Percentiles rank a stretch among this genome's conserved stretches.
These are phyloP conservation scores for Chalciporus piperatus DNA, from an alignment of 768 basidiomycete species.

Conservation along the genomic window DNA sequence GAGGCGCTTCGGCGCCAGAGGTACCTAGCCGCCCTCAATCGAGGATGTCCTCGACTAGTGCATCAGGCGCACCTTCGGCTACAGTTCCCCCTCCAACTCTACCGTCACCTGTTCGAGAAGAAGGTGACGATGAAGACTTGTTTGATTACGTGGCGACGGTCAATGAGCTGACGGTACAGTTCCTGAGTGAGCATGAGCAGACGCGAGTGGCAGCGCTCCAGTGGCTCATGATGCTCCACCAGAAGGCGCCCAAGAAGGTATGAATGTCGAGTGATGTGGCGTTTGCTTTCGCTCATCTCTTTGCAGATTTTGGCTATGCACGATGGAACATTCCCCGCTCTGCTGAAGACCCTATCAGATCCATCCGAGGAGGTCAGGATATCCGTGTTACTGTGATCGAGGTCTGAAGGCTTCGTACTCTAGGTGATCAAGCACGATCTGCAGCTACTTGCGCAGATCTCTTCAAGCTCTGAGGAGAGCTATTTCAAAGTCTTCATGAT, in stretches of 20 bases:
- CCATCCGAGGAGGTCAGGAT: constrained; percentile 83
- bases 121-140: constrained; percentile 63
- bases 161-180: constrained; percentile 88
- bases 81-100: constrained; percentile 27
- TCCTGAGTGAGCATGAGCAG: constrained; percentile 95
- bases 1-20: constrained; percentile 29
- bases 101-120: constrained; percentile 29
- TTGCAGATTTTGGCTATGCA: constrained; percentile 89
- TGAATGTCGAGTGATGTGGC: not conserved
- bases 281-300: not conserved
- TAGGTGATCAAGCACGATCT: constrained; percentile 96
- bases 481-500: constrained; percentile 97
- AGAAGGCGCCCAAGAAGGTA: constrained; percentile 95
- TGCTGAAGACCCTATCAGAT: constrained; percentile 94
- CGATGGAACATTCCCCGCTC: constrained; percentile 93
- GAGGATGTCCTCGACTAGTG: constrained; percentile 48
- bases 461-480: constrained; percentile 89
- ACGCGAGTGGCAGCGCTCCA: constrained; percentile 93
- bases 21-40: constrained; percentile 60
- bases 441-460: constrained; percentile 95
- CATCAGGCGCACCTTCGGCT: constrained; percentile 34
- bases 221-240: constrained; percentile 98
- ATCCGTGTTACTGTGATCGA: not conserved
- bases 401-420: constrained; percentile 3
- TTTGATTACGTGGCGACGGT: constrained; percentile 95